Conservation (phyloP, 805 yeast species). For the Scheffersomyces coipomensis region DNA sequence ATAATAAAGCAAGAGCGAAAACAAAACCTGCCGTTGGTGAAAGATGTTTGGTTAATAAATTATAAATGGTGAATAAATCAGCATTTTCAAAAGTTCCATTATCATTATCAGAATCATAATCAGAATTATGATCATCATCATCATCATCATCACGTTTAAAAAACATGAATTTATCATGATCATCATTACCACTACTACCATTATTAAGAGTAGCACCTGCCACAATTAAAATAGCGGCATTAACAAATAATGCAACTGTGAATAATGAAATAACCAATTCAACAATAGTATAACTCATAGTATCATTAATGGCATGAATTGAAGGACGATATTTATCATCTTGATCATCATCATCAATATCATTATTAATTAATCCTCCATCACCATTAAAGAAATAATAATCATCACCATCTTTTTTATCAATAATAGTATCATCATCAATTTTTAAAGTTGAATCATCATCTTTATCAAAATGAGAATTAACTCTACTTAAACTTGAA, state of each 20-base stretch:
- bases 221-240: conserved; percentile 84
- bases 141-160: conserved; percentile 7
- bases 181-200: conserved; percentile 15
- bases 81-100: conserved; percentile 54
- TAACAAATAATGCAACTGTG: conserved; percentile 89
- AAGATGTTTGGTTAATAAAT: conserved; percentile 63
- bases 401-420: not conserved
- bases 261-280: conserved; percentile 81
- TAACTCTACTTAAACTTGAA: conserved; percentile 1
- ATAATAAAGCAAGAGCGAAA: conserved; percentile 84
- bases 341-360: conserved; percentile 16
- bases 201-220: conserved; percentile 82
- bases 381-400: too few species aligned
- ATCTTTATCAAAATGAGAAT: conserved; percentile 5
- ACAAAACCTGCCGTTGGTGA: conserved; percentile 86
- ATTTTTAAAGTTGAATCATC: conserved; percentile 2
- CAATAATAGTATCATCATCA: conserved; percentile 5
- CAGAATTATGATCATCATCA: conserved; percentile 8
- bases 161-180: conserved; percentile 2
- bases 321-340: conserved; percentile 64
- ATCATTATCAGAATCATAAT: conserved; percentile 17
- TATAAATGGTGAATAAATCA: conserved; percentile 78
- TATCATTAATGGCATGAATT: conserved; percentile 72
- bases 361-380: too few species aligned
- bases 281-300: conserved; percentile 76